A percentile compares a stretch with the other conserved stretches of the same genome.
Evolutionary conservation across 768 basidiomycete species (phyloP).

Genomic region (Termitomyces sp.): DNA sequence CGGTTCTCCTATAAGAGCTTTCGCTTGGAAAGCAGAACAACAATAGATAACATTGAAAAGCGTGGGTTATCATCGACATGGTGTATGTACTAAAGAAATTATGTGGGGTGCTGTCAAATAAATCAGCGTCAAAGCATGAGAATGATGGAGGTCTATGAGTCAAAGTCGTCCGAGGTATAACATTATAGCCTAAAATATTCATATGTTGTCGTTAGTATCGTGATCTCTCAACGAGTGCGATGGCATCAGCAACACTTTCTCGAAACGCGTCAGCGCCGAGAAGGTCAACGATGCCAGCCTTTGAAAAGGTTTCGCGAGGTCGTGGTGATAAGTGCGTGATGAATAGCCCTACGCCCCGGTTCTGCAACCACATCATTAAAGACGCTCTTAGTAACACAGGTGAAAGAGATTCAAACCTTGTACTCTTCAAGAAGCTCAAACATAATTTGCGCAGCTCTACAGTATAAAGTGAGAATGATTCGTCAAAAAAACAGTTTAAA

Average conservation of each 20-base stretch:
- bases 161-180: slow-evolving; percentile 1
- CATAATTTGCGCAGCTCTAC: slow-evolving; percentile 81
- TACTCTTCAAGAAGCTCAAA: slow-evolving; percentile 78
- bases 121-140: background rate
- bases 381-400: background rate
- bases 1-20: slow-evolving; percentile 71
- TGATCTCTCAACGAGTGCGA: slow-evolving; percentile 36
- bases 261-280: slow-evolving; percentile 47
- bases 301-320: slow-evolving; percentile 40
- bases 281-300: slow-evolving; percentile 50
- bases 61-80: background rate
- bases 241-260: slow-evolving; percentile 49
- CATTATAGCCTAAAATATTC: background rate
- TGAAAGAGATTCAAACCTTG: slow-evolving; percentile 39
- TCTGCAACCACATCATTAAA: slow-evolving; percentile 23
- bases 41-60: slow-evolving; percentile 3
- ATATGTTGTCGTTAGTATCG: slow-evolving; percentile 8
- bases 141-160: background rate
- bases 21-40: slow-evolving; percentile 37
- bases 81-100: background rate
- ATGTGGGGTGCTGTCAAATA: background rate
- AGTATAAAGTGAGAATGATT: slow-evolving; percentile 2
- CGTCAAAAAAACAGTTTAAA: background rate
- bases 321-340: slow-evolving; percentile 45
- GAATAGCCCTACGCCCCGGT: slow-evolving; percentile 47